Percentiles rank a stretch among this genome's conserved stretches.
Conservation (phyloP, 352 stramenopile species). For the Phytophthora citricola region DNA sequence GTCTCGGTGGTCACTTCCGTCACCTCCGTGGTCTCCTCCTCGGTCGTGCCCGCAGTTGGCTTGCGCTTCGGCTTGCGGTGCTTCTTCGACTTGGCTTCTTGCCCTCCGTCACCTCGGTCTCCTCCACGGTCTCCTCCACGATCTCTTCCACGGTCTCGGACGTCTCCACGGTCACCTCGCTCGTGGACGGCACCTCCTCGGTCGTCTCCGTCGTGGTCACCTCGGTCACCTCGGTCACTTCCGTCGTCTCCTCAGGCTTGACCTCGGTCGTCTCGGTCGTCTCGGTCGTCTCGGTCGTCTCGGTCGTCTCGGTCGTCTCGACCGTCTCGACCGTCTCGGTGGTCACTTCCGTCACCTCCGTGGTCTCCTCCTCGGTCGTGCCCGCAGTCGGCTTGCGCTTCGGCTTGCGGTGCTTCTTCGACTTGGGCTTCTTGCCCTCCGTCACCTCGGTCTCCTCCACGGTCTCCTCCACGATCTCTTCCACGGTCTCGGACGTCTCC, state of each 20-base stretch:
- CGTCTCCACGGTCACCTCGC: constrained; percentile 1
- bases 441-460: no score
- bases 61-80: constrained; percentile 18
- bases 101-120: constrained; percentile 19
- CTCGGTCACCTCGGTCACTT: constrained; percentile 11
- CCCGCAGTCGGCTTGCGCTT: neutral
- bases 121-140: constrained; percentile 9
- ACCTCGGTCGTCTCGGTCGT: constrained; percentile 2
- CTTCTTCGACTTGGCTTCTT: constrained; percentile 27
- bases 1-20: neutral
- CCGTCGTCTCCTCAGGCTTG: constrained; percentile 9
- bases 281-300: constrained; percentile 6
- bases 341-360: constrained; percentile 3
- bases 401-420: neutral
- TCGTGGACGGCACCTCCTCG: neutral
- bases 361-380: neutral
- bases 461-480: no score
- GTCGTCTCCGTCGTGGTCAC: constrained; percentile 9
- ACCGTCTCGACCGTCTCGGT: constrained; percentile 2
- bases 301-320: constrained; percentile 2
- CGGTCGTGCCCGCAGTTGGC: neutral
- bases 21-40: neutral
- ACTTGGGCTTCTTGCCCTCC: no score
- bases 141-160: neutral
- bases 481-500: no score